Percentiles rank a stretch among this genome's conserved stretches.
phyloP scores from a whole-genome alignment of 495 filamentous ascomycete genomes.

The Neurospora sp. region DNA sequence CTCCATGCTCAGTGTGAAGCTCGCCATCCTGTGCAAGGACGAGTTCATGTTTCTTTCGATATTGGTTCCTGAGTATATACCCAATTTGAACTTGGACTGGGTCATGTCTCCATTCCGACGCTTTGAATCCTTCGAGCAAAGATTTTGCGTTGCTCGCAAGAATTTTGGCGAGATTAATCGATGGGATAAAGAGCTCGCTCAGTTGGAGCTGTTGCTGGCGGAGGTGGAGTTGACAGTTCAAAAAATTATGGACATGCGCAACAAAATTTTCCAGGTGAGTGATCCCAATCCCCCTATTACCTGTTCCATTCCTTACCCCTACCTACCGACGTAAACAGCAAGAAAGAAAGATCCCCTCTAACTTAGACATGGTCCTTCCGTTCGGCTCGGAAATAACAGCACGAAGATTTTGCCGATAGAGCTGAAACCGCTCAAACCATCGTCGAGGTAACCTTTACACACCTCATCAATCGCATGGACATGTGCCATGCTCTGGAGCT shows the following conservation, averaged over 20 bases:
- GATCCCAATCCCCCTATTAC: neutral
- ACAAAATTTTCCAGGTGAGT: neutral
- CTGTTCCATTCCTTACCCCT: neutral
- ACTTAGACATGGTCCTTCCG: neutral
- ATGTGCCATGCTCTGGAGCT: neutral
- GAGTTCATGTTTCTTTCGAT: neutral
- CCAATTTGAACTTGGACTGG: neutral
- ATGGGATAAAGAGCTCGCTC: neutral
- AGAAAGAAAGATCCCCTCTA: neutral
- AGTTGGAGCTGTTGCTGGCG: neutral
- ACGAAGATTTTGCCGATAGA: neutral
- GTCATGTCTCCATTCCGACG: neutral
- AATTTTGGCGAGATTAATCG: neutral
- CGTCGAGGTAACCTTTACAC: neutral
- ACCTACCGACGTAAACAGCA: neutral
- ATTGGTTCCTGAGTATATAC: neutral
- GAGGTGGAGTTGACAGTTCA: neutral
- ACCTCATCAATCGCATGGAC: neutral
- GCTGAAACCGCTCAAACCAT: neutral
- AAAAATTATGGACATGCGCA: neutral
- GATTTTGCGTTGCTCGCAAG: neutral
- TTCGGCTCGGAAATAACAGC: neutral
- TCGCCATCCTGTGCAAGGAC: neutral
- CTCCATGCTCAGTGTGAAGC: neutral
- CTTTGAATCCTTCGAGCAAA: neutral